Evolutionary conservation across 176 grass and related monocot species (phyloP).

Genomic region (Eragrostis curvula): DNA sequence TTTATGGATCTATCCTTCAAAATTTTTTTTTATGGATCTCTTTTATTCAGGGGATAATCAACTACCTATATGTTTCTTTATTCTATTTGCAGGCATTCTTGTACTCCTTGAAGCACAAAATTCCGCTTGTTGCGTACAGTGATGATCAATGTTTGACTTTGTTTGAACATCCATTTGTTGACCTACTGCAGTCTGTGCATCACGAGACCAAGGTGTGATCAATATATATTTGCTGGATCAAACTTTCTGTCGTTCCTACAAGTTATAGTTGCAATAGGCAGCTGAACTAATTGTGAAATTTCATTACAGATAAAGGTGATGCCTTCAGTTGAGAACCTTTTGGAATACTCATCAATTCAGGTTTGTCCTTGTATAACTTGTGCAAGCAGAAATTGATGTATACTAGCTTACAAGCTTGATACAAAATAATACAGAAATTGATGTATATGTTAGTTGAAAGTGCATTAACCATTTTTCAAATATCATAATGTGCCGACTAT

Average conservation of each 20-base stretch:
- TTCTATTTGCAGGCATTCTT: conserved; percentile 67
- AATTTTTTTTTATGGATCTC: too few relatives aligned
- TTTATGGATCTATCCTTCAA: too few relatives aligned
- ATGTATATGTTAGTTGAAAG: conserved; percentile 6
- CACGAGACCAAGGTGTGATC: conserved; percentile 78
- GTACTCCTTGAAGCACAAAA: conserved; percentile 79
- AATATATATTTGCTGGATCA: conserved; percentile 10
- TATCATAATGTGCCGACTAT: not conserved
- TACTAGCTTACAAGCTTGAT: not conserved
- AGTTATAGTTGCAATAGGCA: conserved; percentile 4
- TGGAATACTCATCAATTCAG: conserved; percentile 75
- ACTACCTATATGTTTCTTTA: conserved; percentile 1
- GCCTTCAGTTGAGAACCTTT: conserved; percentile 74
- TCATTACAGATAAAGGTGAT: conserved; percentile 63
- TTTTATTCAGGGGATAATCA: not conserved
- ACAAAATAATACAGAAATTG: conserved; percentile 10
- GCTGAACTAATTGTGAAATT: conserved; percentile 23
- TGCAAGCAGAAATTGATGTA: conserved; percentile 13
- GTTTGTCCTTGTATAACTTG: conserved; percentile 50
- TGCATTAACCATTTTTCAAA: not conserved
- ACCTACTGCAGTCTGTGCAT: conserved; percentile 60
- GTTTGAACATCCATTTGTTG: conserved; percentile 75
- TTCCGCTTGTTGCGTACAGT: conserved; percentile 77
- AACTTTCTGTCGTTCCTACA: not conserved
- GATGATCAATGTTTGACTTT: conserved; percentile 76